These are phyloP conservation scores for Xylaria multiplex DNA, from an alignment of 2,329 filamentous ascomycete species.

Conservation along the genomic window DNA sequence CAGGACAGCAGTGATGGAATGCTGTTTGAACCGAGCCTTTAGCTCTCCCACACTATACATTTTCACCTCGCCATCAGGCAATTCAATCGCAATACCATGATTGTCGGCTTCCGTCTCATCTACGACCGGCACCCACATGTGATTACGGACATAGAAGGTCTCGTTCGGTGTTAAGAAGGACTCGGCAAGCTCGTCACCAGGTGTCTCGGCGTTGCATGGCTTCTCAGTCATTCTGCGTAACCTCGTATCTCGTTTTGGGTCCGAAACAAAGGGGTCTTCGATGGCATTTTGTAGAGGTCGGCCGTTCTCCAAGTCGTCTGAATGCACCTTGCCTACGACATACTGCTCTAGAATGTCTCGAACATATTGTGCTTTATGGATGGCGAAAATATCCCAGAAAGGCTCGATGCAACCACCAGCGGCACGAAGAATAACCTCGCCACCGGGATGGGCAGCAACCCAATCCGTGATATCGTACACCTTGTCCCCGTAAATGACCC, in stretches of 20 bases:
- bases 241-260: slow-evolving; percentile 55
- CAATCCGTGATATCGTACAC: slow-evolving; percentile 79
- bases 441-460: slow-evolving; percentile 72
- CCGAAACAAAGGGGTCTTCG: slow-evolving; percentile 65
- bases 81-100: slow-evolving; percentile 55
- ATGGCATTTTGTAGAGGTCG: slow-evolving; percentile 62
- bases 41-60: slow-evolving; percentile 56
- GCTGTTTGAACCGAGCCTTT: slow-evolving; percentile 55
- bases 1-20: slow-evolving; percentile 57
- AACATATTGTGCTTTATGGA: slow-evolving; percentile 73
- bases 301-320: slow-evolving; percentile 67
- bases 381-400: slow-evolving; percentile 77
- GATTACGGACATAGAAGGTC: slow-evolving; percentile 59
- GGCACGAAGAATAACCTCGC: slow-evolving; percentile 73
- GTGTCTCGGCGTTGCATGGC: slow-evolving; percentile 63
- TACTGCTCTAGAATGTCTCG: slow-evolving; percentile 73
- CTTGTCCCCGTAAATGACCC: slow-evolving; percentile 71
- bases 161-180: slow-evolving; percentile 57
- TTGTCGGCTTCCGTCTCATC: slow-evolving; percentile 48
- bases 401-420: slow-evolving; percentile 72
- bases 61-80: slow-evolving; percentile 54
- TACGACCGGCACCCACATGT: slow-evolving; percentile 59
- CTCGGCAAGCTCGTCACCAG: slow-evolving; percentile 52
- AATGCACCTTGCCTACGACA: slow-evolving; percentile 69
- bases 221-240: slow-evolving; percentile 54